Conservation (phyloP, 495 filamentous ascomycete genomes). For the Neurospora terricola region DNA sequence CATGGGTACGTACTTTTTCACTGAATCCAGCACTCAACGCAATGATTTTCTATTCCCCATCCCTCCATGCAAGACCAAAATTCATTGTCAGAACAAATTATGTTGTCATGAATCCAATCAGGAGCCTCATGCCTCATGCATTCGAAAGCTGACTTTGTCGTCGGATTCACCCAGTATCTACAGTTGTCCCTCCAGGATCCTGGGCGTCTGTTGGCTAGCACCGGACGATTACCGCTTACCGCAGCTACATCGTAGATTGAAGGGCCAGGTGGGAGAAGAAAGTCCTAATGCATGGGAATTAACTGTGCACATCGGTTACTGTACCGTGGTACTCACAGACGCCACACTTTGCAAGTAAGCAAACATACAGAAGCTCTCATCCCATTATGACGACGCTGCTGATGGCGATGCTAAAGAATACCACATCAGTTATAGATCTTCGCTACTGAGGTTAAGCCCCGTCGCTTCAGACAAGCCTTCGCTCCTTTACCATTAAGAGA, state of each 20-base stretch:
- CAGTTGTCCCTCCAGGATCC: background rate
- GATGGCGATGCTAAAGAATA: background rate
- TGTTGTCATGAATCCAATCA: background rate
- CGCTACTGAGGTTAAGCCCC: background rate
- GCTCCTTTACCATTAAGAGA: background rate
- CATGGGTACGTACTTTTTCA: background rate
- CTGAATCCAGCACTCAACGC: background rate
- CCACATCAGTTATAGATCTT: background rate
- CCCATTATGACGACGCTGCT: background rate
- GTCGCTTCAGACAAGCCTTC: background rate
- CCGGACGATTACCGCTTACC: background rate
- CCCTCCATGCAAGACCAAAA: background rate
- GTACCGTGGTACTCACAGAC: background rate
- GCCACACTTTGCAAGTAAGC: background rate
- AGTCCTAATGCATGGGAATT: background rate
- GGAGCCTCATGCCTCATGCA: background rate
- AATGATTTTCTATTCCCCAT: background rate
- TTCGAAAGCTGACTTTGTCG: background rate
- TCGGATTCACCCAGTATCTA: background rate
- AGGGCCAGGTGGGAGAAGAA: background rate
- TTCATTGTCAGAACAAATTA: background rate
- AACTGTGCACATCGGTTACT: background rate
- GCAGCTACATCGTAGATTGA: background rate
- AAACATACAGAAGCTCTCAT: background rate
- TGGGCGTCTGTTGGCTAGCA: background rate